Base-by-base conservation (phyloP, 441 rosid species). In the Erodium trifolium region DNA sequence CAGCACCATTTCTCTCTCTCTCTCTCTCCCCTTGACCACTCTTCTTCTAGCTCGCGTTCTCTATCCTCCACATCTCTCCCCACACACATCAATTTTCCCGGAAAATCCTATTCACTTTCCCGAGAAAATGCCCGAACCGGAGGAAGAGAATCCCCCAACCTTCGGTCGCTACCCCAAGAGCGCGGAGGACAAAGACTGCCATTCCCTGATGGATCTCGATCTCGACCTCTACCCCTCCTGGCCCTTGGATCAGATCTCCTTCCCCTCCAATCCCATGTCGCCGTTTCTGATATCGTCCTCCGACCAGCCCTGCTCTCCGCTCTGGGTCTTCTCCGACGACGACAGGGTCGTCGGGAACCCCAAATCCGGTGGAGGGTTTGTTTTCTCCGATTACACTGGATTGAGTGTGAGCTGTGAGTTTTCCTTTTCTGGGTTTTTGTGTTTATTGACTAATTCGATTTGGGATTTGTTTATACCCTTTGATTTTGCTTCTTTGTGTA, bases 251-350 rank as follows among this genome's bases (percentile, higher is more conserved):
- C 51, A 43, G 51, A 43, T 16, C 60, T 4, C 60, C 2, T 53
- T 17, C 60, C 70, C 88, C 23, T 34, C 37, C 37, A 34, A 34
- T 34, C 37, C 37, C 37, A 34, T 34, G 37, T 34, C 37, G 37
- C 37, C 37, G 37, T 1, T 34, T 34, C 37, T 34, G 2, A 34
- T 34, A 3, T 34, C 37, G 37, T 34, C 37, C 37, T 34, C 37
- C 5, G 96, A 88, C 43, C 93, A 75, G 66, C 93, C 97, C 67
- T 80, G 81, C 74, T 91, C 98, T 57, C 97, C 98, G 77, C 91
- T 93, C 37, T 91, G 96, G 94, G 87, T 89, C 27, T 93, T 93
- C 82, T 82, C 96, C 53, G 95, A 86, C 66, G 75, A 75, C 27
- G 73, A 74, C 60, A 75, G 67, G 49, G 59, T 76, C 17, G 74